phyloP scores from a whole-genome alignment of 108 stramenopile species.

The Conticribra weissflogii region DNA sequence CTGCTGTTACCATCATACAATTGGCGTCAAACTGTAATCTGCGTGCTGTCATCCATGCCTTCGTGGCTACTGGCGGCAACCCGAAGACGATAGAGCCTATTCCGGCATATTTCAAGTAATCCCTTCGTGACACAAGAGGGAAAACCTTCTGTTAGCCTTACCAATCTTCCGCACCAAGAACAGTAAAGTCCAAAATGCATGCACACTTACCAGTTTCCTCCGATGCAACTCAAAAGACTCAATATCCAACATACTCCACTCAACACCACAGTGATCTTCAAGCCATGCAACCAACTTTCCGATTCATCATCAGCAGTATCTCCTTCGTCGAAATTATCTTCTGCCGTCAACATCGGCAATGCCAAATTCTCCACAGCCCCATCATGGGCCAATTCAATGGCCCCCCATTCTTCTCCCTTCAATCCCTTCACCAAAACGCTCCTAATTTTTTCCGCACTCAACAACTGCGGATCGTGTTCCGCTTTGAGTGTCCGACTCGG shows the following conservation, averaged over 20 bases:
- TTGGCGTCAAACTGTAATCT: slow-evolving; percentile 84
- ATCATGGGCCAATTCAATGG: slow-evolving; percentile 58
- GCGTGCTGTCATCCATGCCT: slow-evolving; percentile 75
- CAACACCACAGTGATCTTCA: slow-evolving; percentile 55
- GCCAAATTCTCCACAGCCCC: slow-evolving; percentile 53
- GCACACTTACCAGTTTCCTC: slow-evolving; percentile 15
- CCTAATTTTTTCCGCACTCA: slow-evolving; percentile 43
- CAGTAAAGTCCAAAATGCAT: too few species aligned
- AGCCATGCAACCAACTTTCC: slow-evolving; percentile 22
- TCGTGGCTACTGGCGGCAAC: slow-evolving; percentile 72
- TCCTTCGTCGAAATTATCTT: slow-evolving; percentile 10
- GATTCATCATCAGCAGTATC: slow-evolving; percentile 16
- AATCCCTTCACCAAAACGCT: slow-evolving; percentile 32
- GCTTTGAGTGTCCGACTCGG: slow-evolving; percentile 69
- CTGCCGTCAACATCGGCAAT: slow-evolving; percentile 55
- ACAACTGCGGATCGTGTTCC: slow-evolving; percentile 70
- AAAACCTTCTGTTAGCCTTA: neutral
- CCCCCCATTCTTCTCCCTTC: slow-evolving; percentile 26
- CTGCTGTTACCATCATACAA: slow-evolving; percentile 91
- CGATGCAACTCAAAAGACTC: slow-evolving; percentile 59
- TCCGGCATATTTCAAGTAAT: slow-evolving; percentile 73
- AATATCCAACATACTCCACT: slow-evolving; percentile 82
- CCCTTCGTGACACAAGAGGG: neutral
- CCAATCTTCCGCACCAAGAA: neutral
- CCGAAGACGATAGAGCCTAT: slow-evolving; percentile 77